Base-by-base conservation (phyloP, 352 stramenopile genomes). In the Stramenopiles sp. region DNA sequence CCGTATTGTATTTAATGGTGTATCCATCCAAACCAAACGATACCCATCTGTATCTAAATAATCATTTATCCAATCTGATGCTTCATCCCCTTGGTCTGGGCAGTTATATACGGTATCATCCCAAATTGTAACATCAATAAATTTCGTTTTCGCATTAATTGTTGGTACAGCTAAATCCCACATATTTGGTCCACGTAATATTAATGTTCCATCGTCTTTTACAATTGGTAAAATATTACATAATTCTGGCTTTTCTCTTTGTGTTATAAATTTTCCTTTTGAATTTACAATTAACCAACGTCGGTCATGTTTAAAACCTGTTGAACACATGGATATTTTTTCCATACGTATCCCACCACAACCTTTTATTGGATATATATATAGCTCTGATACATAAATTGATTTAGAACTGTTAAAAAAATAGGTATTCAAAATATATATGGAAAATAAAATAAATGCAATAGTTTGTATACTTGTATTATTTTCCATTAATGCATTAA, bases 301-400 rank as follows among this genome's bases (percentile, higher is more conserved):
- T 13, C 65, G 65, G 65, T 76, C 65, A 20, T 76, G 65, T 76
- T 76, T 76, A 20, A 76, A 33, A 31, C 65, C 65, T 13, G 65
- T 76, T 13, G 65, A 13, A 33, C 65, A 76, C 30, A 76, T 31
- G 30, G 30, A 31, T 76, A 76, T 20, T 13, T 76, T 33, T 31
- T 31, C 30, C 65, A 76, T 20, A 7, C 65, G 30, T 33, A 33
- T 76, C 13, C 65, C 65, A 33, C 65, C 30, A 33, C 65, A 76
- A 20, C 65, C 65, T 76, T 76, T 76, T 4, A 76, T 76, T 13
- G 65, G 65, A 76, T 76, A 76, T 13, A 33, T 7, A 76, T 76
- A 76, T 33, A 76, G 13, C 31, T 76, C 30, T 4, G 65, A 4
- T 13, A 76, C 65, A 20, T 76, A 76, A 76, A 76, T 76, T 4